These are phyloP conservation scores for Stentor coeruleus DNA, from an alignment of 73 alveolate species.

Conservation along the genomic window DNA sequence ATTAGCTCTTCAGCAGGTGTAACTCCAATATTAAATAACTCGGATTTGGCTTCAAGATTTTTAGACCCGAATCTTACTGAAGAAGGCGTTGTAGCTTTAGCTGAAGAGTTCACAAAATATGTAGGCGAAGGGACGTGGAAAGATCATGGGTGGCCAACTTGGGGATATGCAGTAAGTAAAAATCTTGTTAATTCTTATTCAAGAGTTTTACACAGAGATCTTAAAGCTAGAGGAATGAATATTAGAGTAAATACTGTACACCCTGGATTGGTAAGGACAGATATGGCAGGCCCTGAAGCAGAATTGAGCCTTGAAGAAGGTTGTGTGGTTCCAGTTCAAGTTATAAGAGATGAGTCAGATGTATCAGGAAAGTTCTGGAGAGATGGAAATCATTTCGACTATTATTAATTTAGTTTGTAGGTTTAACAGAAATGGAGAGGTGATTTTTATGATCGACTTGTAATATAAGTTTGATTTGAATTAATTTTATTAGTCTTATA, in stretches of 20 bases:
- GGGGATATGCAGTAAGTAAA: constrained; percentile 40
- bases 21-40: not conserved
- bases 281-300: constrained; percentile 49
- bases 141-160: constrained; percentile 28
- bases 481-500: too few species aligned
- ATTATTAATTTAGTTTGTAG: too few species aligned
- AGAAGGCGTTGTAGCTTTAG: constrained; percentile 29
- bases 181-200: constrained; percentile 41
- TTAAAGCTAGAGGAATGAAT: not conserved
- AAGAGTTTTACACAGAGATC: constrained; percentile 31
- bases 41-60: constrained; percentile 23
- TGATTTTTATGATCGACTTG: too few species aligned
- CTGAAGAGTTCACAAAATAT: constrained; percentile 17
- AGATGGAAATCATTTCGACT: not conserved
- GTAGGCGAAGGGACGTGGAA: constrained; percentile 32
- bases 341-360: not conserved
- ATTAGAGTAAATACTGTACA: constrained; percentile 28
- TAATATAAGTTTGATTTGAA: not conserved
- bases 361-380: constrained; percentile 27
- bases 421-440: too few species aligned
- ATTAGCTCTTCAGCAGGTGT: constrained; percentile 42
- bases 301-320: constrained; percentile 49
- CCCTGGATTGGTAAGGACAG: constrained; percentile 57
- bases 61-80: constrained; percentile 13
- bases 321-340: not conserved